Evolutionary conservation across 371 early-diverging fungal genomes (phyloP).

Genomic region (Chytridiales sp.): DNA sequence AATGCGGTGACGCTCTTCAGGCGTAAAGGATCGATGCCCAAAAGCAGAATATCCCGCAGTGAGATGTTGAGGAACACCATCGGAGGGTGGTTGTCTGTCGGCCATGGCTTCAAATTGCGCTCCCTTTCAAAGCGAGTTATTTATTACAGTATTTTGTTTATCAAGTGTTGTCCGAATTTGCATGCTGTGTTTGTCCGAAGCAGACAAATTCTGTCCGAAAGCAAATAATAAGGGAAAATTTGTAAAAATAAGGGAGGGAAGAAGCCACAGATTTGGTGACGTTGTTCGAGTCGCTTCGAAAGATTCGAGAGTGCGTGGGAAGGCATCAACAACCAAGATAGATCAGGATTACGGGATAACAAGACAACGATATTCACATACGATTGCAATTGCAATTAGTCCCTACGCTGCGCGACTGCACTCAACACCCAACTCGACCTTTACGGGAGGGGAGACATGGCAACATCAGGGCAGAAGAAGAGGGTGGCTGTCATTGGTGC

Average conservation of each 20-base stretch:
- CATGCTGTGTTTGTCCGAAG: not conserved
- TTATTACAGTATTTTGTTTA: not conserved
- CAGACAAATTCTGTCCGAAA: not conserved
- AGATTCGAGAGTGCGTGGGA: not conserved
- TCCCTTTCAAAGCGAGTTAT: not conserved
- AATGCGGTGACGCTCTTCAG: conserved; percentile 21
- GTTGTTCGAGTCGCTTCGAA: too few species aligned
- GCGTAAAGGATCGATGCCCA: not conserved
- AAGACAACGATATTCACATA: not conserved
- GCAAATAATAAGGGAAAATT: too few species aligned
- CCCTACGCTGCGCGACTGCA: not conserved
- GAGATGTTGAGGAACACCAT: too few species aligned
- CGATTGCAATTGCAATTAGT: not conserved
- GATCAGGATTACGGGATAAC: not conserved
- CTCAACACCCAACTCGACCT: not conserved
- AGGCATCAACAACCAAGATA: not conserved
- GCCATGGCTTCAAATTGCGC: not conserved
- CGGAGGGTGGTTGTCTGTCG: not conserved
- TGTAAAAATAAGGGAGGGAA: too few species aligned
- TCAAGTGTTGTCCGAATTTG: not conserved
- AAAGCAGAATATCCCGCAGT: not conserved
- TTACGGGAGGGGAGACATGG: not conserved
- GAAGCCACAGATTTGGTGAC: too few species aligned
- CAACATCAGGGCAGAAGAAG: not conserved
- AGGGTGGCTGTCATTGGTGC: conserved; percentile 28